phyloP scores from a whole-genome alignment of 1,139 yeast genomes.

The Scheffersomyces cryptocercus region DNA sequence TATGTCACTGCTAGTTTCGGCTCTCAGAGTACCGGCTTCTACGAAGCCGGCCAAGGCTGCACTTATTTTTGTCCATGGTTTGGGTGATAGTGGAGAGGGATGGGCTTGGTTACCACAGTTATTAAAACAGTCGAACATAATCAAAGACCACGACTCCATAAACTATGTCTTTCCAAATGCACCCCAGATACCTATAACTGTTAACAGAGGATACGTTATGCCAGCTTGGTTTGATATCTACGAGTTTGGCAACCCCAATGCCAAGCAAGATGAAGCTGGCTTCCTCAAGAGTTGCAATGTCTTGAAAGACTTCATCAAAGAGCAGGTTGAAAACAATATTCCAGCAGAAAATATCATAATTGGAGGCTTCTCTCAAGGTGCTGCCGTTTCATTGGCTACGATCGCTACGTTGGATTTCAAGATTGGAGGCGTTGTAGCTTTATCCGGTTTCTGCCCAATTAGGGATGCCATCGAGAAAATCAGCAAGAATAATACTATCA shows the following conservation, averaged over 20 bases:
- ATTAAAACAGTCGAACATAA: constrained; percentile 39
- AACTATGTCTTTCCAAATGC: constrained; percentile 90
- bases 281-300: constrained; percentile 56
- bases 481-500: constrained; percentile 28
- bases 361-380: constrained; percentile 97
- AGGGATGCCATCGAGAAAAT: constrained; percentile 36
- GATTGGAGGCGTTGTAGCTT: constrained; percentile 74
- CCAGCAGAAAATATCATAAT: constrained; percentile 71
- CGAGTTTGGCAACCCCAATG: constrained; percentile 50
- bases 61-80: constrained; percentile 81
- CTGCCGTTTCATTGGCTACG: constrained; percentile 70
- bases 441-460: constrained; percentile 79
- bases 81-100: constrained; percentile 89
- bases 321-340: constrained; percentile 65
- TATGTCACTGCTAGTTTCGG: constrained; percentile 21
- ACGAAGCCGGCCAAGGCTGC: constrained; percentile 51
- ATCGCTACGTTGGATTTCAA: constrained; percentile 49
- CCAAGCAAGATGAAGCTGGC: constrained; percentile 64
- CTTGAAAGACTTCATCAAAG: constrained; percentile 56
- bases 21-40: constrained; percentile 47
- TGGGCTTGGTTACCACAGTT: constrained; percentile 77
- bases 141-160: constrained; percentile 55
- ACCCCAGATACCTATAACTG: constrained; percentile 67
- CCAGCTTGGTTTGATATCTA: constrained; percentile 89
- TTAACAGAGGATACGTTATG: constrained; percentile 66